Conservation (phyloP, 345 rosid genomes). For the Eucalyptus albens region DNA sequence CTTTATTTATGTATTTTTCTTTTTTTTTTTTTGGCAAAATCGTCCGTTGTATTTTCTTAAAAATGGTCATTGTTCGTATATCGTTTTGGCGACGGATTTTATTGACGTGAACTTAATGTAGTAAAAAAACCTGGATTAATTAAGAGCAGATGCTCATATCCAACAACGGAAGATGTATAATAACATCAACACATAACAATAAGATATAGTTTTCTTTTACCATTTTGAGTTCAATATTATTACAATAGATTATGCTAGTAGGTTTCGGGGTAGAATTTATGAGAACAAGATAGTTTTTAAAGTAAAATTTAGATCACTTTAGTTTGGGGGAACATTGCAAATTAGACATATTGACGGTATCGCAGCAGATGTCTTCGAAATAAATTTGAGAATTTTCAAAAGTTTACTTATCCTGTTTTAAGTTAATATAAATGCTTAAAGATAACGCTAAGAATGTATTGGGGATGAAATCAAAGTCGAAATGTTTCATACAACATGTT, state of each 20-base stretch:
- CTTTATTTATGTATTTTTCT: too few species aligned
- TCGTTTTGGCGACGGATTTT: neutral
- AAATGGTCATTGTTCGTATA: too few species aligned
- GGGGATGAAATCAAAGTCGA: neutral
- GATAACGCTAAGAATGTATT: neutral
- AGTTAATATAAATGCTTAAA: neutral
- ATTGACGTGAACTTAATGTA: neutral
- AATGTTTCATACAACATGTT: neutral
- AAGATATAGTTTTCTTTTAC: neutral
- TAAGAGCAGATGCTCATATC: neutral
- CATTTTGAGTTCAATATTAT: neutral
- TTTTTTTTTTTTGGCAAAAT: too few species aligned
- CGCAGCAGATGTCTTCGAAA: neutral
- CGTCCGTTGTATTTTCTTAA: too few species aligned
- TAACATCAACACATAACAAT: neutral
- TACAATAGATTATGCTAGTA: neutral
- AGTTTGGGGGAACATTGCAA: neutral
- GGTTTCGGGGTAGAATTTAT: neutral
- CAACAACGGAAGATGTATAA: neutral
- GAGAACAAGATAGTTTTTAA: neutral
- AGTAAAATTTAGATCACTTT: neutral
- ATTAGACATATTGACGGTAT: neutral
- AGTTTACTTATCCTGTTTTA: neutral
- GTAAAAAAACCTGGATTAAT: neutral
- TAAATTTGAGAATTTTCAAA: rapidly evolving